These are phyloP conservation scores for Grifola frondosa DNA, from an alignment of 1,284 basidiomycete genomes.

Conservation along the genomic window DNA sequence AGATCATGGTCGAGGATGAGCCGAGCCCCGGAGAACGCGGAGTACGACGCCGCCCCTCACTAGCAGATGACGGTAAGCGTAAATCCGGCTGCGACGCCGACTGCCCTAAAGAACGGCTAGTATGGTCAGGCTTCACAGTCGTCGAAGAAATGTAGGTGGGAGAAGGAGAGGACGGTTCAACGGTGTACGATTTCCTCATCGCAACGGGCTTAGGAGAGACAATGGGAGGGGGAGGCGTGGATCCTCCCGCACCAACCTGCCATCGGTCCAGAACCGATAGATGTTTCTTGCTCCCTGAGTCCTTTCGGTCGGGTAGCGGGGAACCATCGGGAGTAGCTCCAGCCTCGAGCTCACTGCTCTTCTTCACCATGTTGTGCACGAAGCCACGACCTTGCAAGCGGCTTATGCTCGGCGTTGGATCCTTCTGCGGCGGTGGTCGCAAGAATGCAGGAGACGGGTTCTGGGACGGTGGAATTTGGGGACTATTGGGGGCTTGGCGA, in stretches of 20 bases:
- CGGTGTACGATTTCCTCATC: slow-evolving; percentile 43
- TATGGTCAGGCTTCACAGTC: slow-evolving; percentile 23
- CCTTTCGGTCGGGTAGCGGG: slow-evolving; percentile 22
- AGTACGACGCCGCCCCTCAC: slow-evolving; percentile 22
- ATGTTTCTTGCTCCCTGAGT: slow-evolving; percentile 18
- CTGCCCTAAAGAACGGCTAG: slow-evolving; percentile 22
- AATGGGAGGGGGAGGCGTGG: slow-evolving; percentile 23
- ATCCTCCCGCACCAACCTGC: slow-evolving; percentile 36
- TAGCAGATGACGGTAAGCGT: slow-evolving; percentile 17
- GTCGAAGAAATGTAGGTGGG: slow-evolving; percentile 21
- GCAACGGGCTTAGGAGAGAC: slow-evolving; percentile 39
- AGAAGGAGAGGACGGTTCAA: slow-evolving; percentile 25
- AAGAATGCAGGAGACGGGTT: slow-evolving; percentile 60
- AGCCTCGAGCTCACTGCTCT: slow-evolving; percentile 50
- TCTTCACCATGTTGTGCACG: slow-evolving; percentile 76
- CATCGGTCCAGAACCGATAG: slow-evolving; percentile 68
- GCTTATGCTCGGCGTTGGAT: slow-evolving; percentile 76
- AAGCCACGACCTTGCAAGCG: slow-evolving; percentile 80
- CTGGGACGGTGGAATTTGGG: slow-evolving; percentile 45
- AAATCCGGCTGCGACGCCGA: slow-evolving; percentile 28
- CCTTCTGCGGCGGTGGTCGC: slow-evolving; percentile 56
- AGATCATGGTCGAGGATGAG: slow-evolving; percentile 50
- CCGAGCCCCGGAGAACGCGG: slow-evolving; percentile 36
- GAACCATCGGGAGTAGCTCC: slow-evolving; percentile 12
- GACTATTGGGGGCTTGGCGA: slow-evolving; percentile 42